Conservation (phyloP, 2,329 filamentous ascomycete genomes). For the Xylariaceae sp. region DNA sequence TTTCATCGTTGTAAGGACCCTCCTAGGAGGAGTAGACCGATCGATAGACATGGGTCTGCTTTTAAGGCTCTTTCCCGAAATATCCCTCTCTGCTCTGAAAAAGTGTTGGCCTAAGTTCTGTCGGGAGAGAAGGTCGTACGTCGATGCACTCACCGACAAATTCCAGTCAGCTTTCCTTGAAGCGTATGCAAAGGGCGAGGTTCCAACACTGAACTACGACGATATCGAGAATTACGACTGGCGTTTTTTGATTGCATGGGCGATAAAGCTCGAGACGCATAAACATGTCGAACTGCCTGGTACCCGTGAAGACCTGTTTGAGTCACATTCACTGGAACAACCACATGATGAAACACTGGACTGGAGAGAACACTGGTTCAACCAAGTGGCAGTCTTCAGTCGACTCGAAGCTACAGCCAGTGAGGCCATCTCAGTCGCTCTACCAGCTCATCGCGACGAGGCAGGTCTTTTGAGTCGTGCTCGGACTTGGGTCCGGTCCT, state of each 20-base stretch:
- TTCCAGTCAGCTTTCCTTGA: constrained; percentile 63
- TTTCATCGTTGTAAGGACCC: constrained; percentile 52
- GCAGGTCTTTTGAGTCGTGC: constrained; percentile 37
- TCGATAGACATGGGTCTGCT: constrained; percentile 59
- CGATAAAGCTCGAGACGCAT: constrained; percentile 46
- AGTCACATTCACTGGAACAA: constrained; percentile 37
- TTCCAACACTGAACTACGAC: constrained; percentile 61
- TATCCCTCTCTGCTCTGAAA: constrained; percentile 46
- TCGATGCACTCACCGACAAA: constrained; percentile 54
- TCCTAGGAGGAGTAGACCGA: constrained; percentile 57
- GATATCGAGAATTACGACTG: constrained; percentile 65
- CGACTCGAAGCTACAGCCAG: constrained; percentile 52
- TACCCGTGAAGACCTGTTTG: constrained; percentile 39
- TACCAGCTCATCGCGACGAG: constrained; percentile 17
- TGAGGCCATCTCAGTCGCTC: constrained; percentile 37
- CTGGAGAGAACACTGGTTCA: constrained; percentile 57
- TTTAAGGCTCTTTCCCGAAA: constrained; percentile 50
- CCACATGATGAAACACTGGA: constrained; percentile 32
- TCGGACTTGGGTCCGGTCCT: constrained; percentile 56
- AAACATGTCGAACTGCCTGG: constrained; percentile 45
- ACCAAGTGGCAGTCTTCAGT: constrained; percentile 50
- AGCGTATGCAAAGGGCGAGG: constrained; percentile 59
- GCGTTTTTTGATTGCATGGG: constrained; percentile 63
- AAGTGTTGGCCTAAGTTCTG: constrained; percentile 52
- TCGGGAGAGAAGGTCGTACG: constrained; percentile 46